phyloP scores from a whole-genome alignment of 768 basidiomycete species.

The Mycena alexandri region DNA sequence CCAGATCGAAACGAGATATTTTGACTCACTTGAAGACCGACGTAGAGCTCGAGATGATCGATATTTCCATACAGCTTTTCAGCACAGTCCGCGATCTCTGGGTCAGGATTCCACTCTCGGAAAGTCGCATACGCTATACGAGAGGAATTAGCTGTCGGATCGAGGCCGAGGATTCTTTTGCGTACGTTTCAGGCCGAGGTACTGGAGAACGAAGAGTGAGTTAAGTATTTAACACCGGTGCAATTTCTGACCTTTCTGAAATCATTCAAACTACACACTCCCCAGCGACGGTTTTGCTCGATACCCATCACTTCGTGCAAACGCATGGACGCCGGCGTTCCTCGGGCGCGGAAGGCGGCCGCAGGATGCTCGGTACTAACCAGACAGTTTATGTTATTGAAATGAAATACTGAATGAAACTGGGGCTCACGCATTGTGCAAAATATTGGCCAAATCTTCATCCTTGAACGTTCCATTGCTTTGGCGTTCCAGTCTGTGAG shows the following conservation, averaged over 20 bases:
- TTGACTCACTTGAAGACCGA: conserved; percentile 60
- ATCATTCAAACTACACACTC: conserved; percentile 86
- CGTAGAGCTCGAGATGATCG: conserved; percentile 84
- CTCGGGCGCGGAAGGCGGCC: conserved; percentile 79
- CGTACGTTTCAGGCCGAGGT: conserved; percentile 82
- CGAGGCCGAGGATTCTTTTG: neutral
- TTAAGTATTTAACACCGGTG: neutral
- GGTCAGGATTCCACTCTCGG: conserved; percentile 85
- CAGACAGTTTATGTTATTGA: conserved; percentile 15
- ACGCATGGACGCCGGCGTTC: conserved; percentile 82
- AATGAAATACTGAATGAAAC: neutral
- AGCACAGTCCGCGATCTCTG: conserved; percentile 75
- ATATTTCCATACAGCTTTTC: conserved; percentile 85
- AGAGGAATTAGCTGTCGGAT: neutral
- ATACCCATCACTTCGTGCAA: conserved; percentile 90
- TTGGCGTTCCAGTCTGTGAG: conserved; percentile 69
- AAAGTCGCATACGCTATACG: conserved; percentile 73
- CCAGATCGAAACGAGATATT: neutral
- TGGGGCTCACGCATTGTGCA: conserved; percentile 74
- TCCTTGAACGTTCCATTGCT: conserved; percentile 74
- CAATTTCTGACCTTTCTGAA: conserved; percentile 70
- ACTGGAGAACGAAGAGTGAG: conserved; percentile 51
- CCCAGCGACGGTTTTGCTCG: conserved; percentile 81
- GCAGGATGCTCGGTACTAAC: conserved; percentile 78
- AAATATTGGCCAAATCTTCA: conserved; percentile 72